These are phyloP conservation scores for Parmelia sp. DNA, from an alignment of 495 filamentous ascomycete species.

Conservation along the genomic window DNA sequence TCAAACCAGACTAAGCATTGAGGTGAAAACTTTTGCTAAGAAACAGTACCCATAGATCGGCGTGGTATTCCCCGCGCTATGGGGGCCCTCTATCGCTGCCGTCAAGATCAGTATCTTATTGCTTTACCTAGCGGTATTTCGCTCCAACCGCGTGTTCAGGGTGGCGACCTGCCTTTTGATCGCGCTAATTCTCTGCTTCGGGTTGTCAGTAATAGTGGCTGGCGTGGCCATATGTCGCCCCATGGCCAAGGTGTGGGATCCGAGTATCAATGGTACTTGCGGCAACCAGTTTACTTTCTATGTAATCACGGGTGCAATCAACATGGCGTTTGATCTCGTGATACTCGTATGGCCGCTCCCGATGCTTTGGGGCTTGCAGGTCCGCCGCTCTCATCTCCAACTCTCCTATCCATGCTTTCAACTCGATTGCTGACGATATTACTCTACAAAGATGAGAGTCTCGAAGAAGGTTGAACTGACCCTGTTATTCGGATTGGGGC, in stretches of 20 bases:
- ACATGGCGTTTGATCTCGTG: neutral
- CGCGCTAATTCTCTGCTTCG: neutral
- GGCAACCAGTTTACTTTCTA: neutral
- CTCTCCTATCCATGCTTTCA: neutral
- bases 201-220: neutral
- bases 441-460: neutral
- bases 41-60: neutral
- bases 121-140: neutral
- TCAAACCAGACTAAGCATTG: neutral
- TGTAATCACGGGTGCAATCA: neutral
- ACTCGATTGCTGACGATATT: neutral
- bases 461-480: neutral
- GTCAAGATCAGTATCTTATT: neutral
- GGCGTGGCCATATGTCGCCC: neutral
- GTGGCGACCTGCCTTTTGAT: neutral
- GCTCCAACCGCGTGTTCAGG: neutral
- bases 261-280: neutral
- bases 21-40: neutral
- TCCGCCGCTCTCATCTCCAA: neutral
- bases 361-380: neutral
- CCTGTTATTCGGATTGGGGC: neutral
- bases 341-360: neutral
- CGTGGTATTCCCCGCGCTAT: neutral
- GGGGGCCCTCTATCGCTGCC: neutral
- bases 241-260: neutral